Percentiles rank a stretch among this genome's conserved stretches.
phyloP scores from a whole-genome alignment of 257 asterid species.

The Solanum chiquidenum region DNA sequence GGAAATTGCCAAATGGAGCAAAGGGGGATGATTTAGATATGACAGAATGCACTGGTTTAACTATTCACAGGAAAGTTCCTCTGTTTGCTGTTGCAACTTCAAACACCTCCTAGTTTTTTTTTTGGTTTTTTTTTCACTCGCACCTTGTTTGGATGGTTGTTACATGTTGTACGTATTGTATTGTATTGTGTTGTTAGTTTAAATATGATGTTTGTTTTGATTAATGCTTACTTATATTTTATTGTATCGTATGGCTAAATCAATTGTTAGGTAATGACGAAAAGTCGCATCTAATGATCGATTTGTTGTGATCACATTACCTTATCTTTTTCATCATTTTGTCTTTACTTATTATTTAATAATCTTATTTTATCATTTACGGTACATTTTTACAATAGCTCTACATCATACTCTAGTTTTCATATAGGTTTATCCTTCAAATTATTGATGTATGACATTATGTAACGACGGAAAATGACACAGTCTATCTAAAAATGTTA shows the following conservation, averaged over 20 bases:
- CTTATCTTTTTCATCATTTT: background rate
- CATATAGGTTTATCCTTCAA: background rate
- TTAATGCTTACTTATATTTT: background rate
- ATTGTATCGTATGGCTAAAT: background rate
- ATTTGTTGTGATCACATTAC: background rate
- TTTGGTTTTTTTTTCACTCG: background rate
- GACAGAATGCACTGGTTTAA: slow-evolving; percentile 26
- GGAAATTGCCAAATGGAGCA: slow-evolving; percentile 18
- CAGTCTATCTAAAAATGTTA: background rate
- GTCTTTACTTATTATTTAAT: background rate
- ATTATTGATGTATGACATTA: too few species aligned
- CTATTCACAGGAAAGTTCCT: slow-evolving; percentile 20
- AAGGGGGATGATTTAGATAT: slow-evolving; percentile 27
- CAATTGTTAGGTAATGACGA: background rate
- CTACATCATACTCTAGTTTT: background rate
- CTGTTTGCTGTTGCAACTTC: slow-evolving; percentile 16
- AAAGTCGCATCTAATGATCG: accelerated
- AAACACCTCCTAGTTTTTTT: background rate
- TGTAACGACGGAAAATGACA: too few species aligned
- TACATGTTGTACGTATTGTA: background rate
- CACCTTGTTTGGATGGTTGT: background rate
- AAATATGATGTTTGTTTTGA: background rate
- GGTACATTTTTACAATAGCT: background rate
- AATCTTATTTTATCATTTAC: too few species aligned
- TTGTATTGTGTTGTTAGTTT: background rate